Percentiles rank a stretch among this genome's conserved stretches.
phyloP scores from a whole-genome alignment of 2,329 filamentous ascomycete genomes.

The Fusarium sp. region DNA sequence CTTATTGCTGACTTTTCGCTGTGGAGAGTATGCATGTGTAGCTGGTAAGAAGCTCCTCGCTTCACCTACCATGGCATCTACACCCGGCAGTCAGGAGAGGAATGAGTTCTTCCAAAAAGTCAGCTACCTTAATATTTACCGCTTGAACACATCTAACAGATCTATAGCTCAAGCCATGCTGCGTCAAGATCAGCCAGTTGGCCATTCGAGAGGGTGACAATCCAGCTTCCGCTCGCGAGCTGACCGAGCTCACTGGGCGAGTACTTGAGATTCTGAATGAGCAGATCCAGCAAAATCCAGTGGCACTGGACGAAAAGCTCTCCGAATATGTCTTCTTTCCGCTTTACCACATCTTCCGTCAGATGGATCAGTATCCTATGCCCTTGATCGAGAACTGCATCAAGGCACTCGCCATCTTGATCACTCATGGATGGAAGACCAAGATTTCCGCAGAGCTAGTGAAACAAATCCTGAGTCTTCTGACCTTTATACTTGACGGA shows the following conservation, averaged over 20 bases:
- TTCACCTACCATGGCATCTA: conserved; percentile 42
- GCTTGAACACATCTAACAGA: conserved; percentile 2
- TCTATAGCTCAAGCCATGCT: conserved; percentile 69
- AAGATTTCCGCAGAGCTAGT: conserved; percentile 77
- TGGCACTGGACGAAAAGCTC: conserved; percentile 78
- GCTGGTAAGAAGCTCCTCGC: conserved; percentile 27
- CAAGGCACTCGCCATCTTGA: conserved; percentile 77
- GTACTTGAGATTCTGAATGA: conserved; percentile 59
- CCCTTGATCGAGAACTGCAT: conserved; percentile 80
- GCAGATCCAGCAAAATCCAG: conserved; percentile 56
- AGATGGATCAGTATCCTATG: conserved; percentile 77
- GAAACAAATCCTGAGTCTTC: conserved; percentile 85
- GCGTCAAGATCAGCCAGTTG: conserved; percentile 68
- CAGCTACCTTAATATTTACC: neutral
- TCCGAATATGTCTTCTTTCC: conserved; percentile 97
- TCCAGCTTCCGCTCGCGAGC: conserved; percentile 52
- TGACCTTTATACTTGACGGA: conserved; percentile 84
- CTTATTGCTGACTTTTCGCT: conserved; percentile 8
- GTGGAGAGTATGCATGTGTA: conserved; percentile 39
- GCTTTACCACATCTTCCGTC: conserved; percentile 84
- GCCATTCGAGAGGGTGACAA: conserved; percentile 60
- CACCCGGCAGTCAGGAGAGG: conserved; percentile 35
- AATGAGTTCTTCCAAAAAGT: conserved; percentile 49
- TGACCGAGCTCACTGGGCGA: conserved; percentile 58
- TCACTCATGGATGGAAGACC: conserved; percentile 82